Evolutionary conservation across 371 early-diverging fungal species (phyloP), one percentile per base, ranked within the genome.

Genomic region (Entomophthora muscae): DNA sequence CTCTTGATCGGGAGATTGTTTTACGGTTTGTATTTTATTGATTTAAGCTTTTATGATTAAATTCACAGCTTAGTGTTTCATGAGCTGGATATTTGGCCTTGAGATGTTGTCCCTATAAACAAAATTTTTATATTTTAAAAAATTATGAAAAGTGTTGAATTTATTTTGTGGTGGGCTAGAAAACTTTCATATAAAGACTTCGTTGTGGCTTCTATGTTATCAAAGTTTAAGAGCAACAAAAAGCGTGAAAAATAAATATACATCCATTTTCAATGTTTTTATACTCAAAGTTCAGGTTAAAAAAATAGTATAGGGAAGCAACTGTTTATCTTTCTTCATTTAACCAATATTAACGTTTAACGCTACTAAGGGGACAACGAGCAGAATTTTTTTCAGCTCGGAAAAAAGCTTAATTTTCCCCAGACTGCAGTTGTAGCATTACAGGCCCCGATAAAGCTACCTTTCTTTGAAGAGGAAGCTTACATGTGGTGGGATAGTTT

Each of bases 401-500:
- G 55, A 12, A 55, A 55, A 26, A 55, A 21, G 22, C 28, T 55
- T 5, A 55, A 55, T 21, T 26, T 55, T 12, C 55, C 55, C 22
- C 55, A 55, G 55, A 55, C 24, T 10, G 55, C 55, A 55, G 28
- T 27, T 26, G 55, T 55, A 26, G 28, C 28, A 10, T 27, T 55
- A n/a, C 22, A 55, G 26, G 55, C 55, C 22, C 55, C 55, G 3
- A 3, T 24, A 24, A 24, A 26, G 24, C 55, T 55, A 3, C 55
- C 55, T 21, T 26, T 55, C 28, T 24, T 27, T 55, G 28, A 7
- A 12, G 51, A 55, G 28, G 51, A 51, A 31, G 5, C 28, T 3
- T 55, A 24, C 24, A 55, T 55, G 55, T 55, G 55, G 55, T 55
- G 28, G 22, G 26, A 55, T 55, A 55, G 55, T 55, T 55, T 55